These are phyloP conservation scores for Juncus effusus DNA, from an alignment of 176 grass and related monocot genomes.

Conservation along the genomic window DNA sequence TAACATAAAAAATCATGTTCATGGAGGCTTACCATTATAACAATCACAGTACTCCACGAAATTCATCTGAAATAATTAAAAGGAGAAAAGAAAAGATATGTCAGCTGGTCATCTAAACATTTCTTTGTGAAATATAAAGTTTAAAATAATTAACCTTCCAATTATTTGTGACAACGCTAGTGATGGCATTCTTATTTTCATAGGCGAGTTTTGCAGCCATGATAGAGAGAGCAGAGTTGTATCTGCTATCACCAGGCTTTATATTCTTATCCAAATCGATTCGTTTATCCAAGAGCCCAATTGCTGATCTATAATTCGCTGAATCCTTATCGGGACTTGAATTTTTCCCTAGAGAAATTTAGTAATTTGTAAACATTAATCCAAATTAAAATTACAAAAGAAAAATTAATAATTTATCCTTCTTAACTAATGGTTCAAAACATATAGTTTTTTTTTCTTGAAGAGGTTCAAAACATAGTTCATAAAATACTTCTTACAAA, in stretches of 20 bases:
- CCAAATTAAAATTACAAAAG: too few relatives aligned
- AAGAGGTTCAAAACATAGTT: background rate
- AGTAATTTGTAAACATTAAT: background rate
- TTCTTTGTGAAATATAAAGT: too few relatives aligned
- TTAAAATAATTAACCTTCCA: conserved; percentile 43
- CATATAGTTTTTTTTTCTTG: background rate
- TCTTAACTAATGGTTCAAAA: background rate
- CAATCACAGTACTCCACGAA: too few relatives aligned
- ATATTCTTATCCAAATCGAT: conserved; percentile 62
- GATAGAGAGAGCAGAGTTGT: conserved; percentile 59
- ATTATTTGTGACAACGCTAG: conserved; percentile 28
- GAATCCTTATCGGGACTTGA: conserved; percentile 46
- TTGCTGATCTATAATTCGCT: conserved; percentile 37
- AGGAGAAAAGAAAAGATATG: background rate
- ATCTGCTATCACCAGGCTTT: conserved; percentile 33
- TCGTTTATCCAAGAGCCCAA: conserved; percentile 57
- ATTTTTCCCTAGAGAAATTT: conserved; percentile 36
- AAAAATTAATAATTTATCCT: background rate
- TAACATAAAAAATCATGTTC: background rate
- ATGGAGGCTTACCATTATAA: background rate
- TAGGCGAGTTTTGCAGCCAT: conserved; percentile 81
- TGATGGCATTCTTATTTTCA: conserved; percentile 54
- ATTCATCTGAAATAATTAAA: too few relatives aligned
- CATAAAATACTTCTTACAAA: too few relatives aligned
- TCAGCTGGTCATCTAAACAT: background rate